Percentiles rank a stretch among this genome's conserved stretches.
Conservation (phyloP, 202 grass and related monocot genomes). For the Musa balbisiana region DNA sequence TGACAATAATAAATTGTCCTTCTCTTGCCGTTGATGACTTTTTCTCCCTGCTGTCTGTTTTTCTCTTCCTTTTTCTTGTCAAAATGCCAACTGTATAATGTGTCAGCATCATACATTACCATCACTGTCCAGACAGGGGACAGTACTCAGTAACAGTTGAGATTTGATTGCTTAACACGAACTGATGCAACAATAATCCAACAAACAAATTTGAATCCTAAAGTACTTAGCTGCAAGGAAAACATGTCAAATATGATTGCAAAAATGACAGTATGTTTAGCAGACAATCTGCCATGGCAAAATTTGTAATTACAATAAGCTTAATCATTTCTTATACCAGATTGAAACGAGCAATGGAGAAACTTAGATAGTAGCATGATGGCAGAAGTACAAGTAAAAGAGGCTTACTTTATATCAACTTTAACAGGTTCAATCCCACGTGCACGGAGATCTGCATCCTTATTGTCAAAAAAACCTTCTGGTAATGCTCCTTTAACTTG, state of each 20-base stretch:
- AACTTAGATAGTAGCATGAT: slow-evolving; percentile 4
- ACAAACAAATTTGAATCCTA: not conserved
- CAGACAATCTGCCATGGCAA: not conserved
- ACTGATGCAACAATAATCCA: not conserved
- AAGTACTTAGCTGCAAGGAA: no score
- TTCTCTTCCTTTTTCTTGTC: not conserved
- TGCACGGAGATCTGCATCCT: slow-evolving; percentile 89
- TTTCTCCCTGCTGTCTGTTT: not conserved
- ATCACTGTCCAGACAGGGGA: not conserved
- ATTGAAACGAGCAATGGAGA: not conserved
- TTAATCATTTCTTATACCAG: not conserved
- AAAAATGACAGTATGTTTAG: not conserved
- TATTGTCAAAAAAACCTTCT: slow-evolving; percentile 99
- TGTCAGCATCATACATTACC: not conserved
- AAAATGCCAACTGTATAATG: not conserved
- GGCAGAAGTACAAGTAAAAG: slow-evolving; percentile 19
- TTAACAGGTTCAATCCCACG: slow-evolving; percentile 90
- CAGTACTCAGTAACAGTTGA: not conserved
- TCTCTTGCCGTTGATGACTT: no score
- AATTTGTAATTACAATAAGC: not conserved
- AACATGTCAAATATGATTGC: not conserved
- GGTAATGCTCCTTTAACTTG: slow-evolving; percentile 67
- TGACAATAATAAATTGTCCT: no score
- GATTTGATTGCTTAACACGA: not conserved
- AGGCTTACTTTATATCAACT: slow-evolving; percentile 73